Evolutionary conservation across 805 yeast species (phyloP).

Genomic region (Pichia californica): DNA sequence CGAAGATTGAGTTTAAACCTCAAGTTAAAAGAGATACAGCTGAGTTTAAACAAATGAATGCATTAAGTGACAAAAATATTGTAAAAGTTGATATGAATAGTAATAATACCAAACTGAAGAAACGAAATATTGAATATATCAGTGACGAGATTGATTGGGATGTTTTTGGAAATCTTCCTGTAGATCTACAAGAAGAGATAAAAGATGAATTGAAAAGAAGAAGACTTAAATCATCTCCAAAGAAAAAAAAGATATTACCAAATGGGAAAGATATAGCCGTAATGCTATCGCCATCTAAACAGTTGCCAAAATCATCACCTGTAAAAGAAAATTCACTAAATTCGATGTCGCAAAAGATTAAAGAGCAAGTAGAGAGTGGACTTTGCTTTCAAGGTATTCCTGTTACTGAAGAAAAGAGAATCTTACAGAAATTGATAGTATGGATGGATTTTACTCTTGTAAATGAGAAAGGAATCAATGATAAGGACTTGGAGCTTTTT

Average conservation of each 20-base stretch:
- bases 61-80: too few species aligned
- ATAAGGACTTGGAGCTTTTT: slow-evolving; percentile 23
- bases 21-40: not conserved
- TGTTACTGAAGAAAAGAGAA: slow-evolving; percentile 12
- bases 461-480: slow-evolving; percentile 17
- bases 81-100: too few species aligned
- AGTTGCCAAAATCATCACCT: not conserved
- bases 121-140: not conserved
- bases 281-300: slow-evolving; percentile 14
- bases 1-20: slow-evolving; percentile 29
- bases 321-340: too few species aligned
- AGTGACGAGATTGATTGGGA: slow-evolving; percentile 48
- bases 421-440: slow-evolving; percentile 12
- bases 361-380: slow-evolving; percentile 2
- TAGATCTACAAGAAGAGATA: slow-evolving; percentile 58
- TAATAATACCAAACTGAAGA: not conserved
- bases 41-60: too few species aligned
- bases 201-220: slow-evolving; percentile 44
- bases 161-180: slow-evolving; percentile 60
- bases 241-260: slow-evolving; percentile 3
- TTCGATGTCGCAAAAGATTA: too few species aligned
- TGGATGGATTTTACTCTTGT: slow-evolving; percentile 24
- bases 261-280: slow-evolving; percentile 15
- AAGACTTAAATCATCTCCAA: slow-evolving; percentile 20
- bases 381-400: slow-evolving; percentile 24